phyloP scores from a whole-genome alignment of 371 early-diverging fungal species.

The Mucor piriformis region DNA sequence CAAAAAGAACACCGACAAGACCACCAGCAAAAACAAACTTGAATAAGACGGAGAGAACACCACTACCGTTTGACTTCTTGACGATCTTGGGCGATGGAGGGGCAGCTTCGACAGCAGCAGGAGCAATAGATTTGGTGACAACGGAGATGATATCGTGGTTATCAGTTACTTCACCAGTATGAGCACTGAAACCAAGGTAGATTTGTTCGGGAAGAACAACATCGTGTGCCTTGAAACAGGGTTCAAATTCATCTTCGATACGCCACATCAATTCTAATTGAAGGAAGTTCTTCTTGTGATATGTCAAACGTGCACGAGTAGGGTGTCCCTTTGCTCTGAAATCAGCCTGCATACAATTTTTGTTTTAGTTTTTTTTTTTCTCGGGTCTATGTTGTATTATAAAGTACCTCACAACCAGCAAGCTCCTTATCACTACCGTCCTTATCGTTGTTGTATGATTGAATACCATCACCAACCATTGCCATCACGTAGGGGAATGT shows the following conservation, averaged over 20 bases:
- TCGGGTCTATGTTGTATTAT: not conserved
- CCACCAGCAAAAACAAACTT: conserved; percentile 60
- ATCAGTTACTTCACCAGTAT: conserved; percentile 89
- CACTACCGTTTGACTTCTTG: conserved; percentile 27
- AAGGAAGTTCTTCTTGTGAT: conserved; percentile 69
- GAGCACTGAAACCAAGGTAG: conserved; percentile 90
- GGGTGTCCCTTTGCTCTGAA: conserved; percentile 72
- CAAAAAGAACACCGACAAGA: conserved; percentile 57
- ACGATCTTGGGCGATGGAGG: conserved; percentile 27
- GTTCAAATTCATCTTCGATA: conserved; percentile 72
- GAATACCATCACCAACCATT: conserved; percentile 91
- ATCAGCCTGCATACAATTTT: conserved; percentile 48
- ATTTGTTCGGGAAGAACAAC: conserved; percentile 73
- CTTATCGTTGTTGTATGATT: conserved; percentile 75
- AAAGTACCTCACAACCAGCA: conserved; percentile 70
- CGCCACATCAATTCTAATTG: conserved; percentile 67
- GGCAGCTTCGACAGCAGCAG: conserved; percentile 35
- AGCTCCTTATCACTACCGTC: conserved; percentile 77
- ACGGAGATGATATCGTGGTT: conserved; percentile 83
- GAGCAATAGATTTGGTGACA: conserved; percentile 48
- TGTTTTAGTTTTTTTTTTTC: not conserved
- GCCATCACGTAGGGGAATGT: conserved; percentile 83
- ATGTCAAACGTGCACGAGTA: conserved; percentile 79
- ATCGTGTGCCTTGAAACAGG: conserved; percentile 78
- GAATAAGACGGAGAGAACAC: conserved; percentile 53